Evolutionary conservation across 768 basidiomycete genomes (phyloP), one percentile per base, ranked within the genome.

Genomic region (Boletellus sp.): DNA sequence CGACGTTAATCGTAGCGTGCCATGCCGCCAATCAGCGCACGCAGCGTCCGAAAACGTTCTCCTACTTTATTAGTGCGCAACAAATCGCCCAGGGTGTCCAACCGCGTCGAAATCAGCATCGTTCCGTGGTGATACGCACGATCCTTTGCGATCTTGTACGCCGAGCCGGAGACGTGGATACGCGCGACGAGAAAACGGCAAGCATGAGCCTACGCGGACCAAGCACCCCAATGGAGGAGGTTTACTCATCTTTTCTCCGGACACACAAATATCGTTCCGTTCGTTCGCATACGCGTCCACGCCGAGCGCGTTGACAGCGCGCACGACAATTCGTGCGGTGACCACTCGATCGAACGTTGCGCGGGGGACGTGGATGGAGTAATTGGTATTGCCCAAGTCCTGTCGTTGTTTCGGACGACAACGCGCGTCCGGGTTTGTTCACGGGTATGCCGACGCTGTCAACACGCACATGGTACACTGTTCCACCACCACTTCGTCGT

Each of bases 71-170:
- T 71, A 0, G 77, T 74, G 12, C 74, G 80, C 42, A 98, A 73
- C 10, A 92, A 69, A 53, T 87, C 80, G 0, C 90, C 87, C 8
- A 99, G 72, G 6, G 79, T 76, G 31, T 78, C 73, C 24, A 97
- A 76, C 40, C 77, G 71, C 3, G 93, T 92, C 8, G 90, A 85
- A 19, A 98, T 87, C 23, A 99, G 80, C 96, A 99, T 99, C 15
- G 96, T 99, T 0, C 96, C 96, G 59, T 99, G 96, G 59, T 98
- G 95, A 70, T 97, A 98, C 7, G 94, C 93, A 24, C 96, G 77
- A 45, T 83, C 81, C 57, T 83, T 88, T 38, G 87, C 85, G 48
- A 99, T 90, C 71, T 96, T 97, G 73, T 96, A 99, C 11, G 96
- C 96, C 9, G 94, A 97, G 36, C 96, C 96, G 41, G 95, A 98